These are phyloP conservation scores for Quillaja saponaria DNA, from an alignment of 306 rosid genomes.

Conservation along the genomic window DNA sequence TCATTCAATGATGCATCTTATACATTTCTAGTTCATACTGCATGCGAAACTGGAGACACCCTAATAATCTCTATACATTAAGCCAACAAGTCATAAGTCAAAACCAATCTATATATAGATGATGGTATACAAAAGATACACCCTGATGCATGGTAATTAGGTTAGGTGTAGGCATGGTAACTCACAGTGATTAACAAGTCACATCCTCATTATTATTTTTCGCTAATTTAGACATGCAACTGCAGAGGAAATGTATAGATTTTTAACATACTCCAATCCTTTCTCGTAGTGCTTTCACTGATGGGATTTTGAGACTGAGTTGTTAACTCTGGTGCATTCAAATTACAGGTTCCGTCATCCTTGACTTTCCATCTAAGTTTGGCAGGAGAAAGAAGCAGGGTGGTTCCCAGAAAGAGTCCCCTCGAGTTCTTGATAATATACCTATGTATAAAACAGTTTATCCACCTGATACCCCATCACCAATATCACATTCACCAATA, in stretches of 20 bases:
- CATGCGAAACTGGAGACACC: too few relatives aligned
- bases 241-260: conserved; percentile 1
- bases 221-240: not conserved
- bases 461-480: conserved; percentile 49
- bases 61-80: not conserved
- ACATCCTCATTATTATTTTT: not conserved
- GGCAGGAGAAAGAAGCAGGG: conserved; percentile 49
- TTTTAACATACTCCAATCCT: not conserved
- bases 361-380: conserved; percentile 45
- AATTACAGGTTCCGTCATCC: conserved; percentile 51
- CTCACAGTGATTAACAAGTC: not conserved
- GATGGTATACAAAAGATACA: conserved; percentile 3
- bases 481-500: conserved; percentile 41
- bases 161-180: too few relatives aligned
- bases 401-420: conserved; percentile 55
- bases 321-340: conserved; percentile 30
- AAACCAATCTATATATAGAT: not conserved
- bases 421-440: conserved; percentile 41
- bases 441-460: conserved; percentile 36
- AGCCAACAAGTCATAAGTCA: conserved; percentile 14
- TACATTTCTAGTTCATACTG: not conserved
- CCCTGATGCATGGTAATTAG: too few relatives aligned
- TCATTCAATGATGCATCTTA: conserved; percentile 1
- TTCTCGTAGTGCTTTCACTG: not conserved
- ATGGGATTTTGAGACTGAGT: conserved; percentile 8